Percentiles rank a stretch among this genome's conserved stretches.
These are phyloP conservation scores for Volvariella surrecta DNA, from an alignment of 1,284 basidiomycete genomes.

Conservation along the genomic window DNA sequence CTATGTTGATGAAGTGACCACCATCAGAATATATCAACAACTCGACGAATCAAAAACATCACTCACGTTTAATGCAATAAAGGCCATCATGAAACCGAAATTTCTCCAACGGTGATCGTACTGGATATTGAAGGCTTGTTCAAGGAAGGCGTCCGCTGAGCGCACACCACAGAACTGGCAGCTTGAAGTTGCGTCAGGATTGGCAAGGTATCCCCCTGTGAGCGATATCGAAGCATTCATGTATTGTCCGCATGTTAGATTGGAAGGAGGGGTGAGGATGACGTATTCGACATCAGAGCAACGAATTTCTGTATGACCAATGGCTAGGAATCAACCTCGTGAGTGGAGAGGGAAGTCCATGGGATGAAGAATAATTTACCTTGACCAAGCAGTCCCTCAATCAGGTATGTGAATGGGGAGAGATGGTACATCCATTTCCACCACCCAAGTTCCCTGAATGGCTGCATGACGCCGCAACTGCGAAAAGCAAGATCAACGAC, in stretches of 20 bases:
- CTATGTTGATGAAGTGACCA: conserved; percentile 11
- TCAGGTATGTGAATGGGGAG: conserved; percentile 71
- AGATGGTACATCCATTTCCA: conserved; percentile 81
- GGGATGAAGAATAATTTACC: conserved; percentile 25
- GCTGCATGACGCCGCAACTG: conserved; percentile 60
- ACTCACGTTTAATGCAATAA: conserved; percentile 41
- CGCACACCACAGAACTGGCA: conserved; percentile 49
- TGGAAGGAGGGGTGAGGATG: conserved; percentile 44
- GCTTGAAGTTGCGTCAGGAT: conserved; percentile 40
- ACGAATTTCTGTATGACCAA: conserved; percentile 41
- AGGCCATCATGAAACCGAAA: conserved; percentile 37
- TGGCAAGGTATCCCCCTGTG: conserved; percentile 58
- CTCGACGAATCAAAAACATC: neutral
- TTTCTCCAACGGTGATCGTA: conserved; percentile 44
- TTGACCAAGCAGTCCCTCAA: conserved; percentile 49
- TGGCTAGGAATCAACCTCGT: conserved; percentile 17
- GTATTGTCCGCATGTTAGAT: conserved; percentile 52
- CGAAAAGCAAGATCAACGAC: conserved; percentile 6
- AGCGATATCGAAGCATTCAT: conserved; percentile 41
- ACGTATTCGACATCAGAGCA: conserved; percentile 51
- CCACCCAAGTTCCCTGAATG: conserved; percentile 60
- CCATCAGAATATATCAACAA: neutral
- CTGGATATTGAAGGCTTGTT: conserved; percentile 34
- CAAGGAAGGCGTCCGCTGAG: conserved; percentile 35
- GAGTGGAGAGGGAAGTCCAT: neutral